Base-by-base conservation (phyloP, 371 early-diverging fungal species). In the Mucor lusitanicus region DNA sequence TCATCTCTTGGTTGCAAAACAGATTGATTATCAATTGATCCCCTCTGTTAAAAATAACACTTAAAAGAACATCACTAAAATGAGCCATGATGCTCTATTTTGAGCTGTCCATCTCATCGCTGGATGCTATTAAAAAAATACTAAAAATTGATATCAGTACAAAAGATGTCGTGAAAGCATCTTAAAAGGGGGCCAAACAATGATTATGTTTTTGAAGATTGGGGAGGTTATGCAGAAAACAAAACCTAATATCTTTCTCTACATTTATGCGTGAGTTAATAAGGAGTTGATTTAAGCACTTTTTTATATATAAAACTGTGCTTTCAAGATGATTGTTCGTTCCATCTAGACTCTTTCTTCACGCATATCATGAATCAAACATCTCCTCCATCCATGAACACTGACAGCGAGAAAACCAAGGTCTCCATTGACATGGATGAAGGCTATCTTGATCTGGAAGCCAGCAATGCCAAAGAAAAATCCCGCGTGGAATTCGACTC, bases 161-260 rank as follows among this genome's bases (percentile, higher is more conserved):
- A 53, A 53, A 25, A 13, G 15, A 53, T 6, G 25, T 27, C 40
- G 40, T 17, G 12, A 53, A 27, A 25, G 11, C 46, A 46, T 21
- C 21, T 46, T n/a, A 46, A 46, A 46, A 21, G 46, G 21, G 46
- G 21, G 21, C 6, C 19, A 46, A n/a, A 46, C 46, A 46, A 46
- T 19, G 9, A 46, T 46, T 21, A 8, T 21, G 21, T 21, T 21
- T 21, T 46, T 12, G 37, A 19, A 46, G 46, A 46, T 60, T 30
- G 33, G 61, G 59, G 61, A 46, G 61, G 61, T 61, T 7, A 61
- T 61, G 61, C 61, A 61, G 61, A 40, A 59, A 30, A 53, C 15
- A 8, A 53, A 61, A 21, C 48, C 44, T 33, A 61, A 61, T 33
- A 19, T 4, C 6, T 61, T 42, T 46, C 30, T 46, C 12, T 59